A percentile compares a stretch with the other conserved stretches of the same genome.
phyloP scores from a whole-genome alignment of 352 stramenopile species.

The Saprolegnia parasitica region DNA sequence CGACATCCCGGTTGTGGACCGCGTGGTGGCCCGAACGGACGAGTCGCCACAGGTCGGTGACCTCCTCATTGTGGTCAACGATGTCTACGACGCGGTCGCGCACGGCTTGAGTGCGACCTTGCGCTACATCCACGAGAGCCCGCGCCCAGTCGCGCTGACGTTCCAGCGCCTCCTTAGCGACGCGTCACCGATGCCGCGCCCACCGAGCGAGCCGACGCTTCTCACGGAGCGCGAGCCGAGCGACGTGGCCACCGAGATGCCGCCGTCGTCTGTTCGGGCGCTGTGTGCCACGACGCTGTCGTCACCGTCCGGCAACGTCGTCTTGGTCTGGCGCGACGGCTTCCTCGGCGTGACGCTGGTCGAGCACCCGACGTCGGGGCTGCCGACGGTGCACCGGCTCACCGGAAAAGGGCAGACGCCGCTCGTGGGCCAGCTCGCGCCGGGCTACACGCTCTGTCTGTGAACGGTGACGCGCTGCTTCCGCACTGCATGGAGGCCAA shows the following conservation, averaged over 20 bases:
- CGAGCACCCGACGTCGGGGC: neutral
- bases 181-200: neutral
- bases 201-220: neutral
- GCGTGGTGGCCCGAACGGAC: neutral
- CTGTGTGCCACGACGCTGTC: constrained; percentile 5
- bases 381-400: constrained; percentile 18
- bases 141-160: neutral
- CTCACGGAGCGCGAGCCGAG: neutral
- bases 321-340: constrained; percentile 19
- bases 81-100: neutral
- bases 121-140: neutral
- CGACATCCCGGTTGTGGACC: constrained; percentile 24
- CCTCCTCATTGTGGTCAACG: neutral
- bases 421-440: constrained; percentile 15
- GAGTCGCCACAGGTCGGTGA: neutral
- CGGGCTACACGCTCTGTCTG: constrained; percentile 7
- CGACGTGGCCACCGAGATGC: neutral
- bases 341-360: constrained; percentile 21
- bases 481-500: neutral
- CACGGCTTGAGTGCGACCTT: constrained; percentile 5
- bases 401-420: constrained; percentile 19
- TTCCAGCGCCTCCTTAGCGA: constrained; percentile 20
- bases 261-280: neutral
- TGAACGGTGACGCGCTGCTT: constrained; percentile 6
- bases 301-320: neutral